Base-by-base conservation (phyloP, 2,329 filamentous ascomycete species). In the Epichloe gansuensis region DNA sequence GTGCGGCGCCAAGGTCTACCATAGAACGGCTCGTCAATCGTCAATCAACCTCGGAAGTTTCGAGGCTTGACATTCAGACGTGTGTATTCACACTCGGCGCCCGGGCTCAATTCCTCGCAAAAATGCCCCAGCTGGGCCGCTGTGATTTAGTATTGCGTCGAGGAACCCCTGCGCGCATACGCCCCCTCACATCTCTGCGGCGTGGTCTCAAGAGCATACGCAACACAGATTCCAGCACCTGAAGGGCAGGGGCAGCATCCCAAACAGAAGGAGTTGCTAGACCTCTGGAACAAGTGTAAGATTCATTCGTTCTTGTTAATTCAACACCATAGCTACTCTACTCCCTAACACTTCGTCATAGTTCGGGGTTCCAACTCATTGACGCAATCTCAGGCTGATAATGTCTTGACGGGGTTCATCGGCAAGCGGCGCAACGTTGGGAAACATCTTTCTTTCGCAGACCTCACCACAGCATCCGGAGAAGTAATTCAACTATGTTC, bases 371-470 rank as follows among this genome's bases (percentile, higher is more conserved):
- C 56, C 21, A 57, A 62, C 35, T 54, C 61, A 1, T 59, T 60
- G 2, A 38, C 59, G 8, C 58, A 61, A 3, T 41, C 52, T 2
- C 54, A 55, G 9, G 49, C 41, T 5, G 54, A 62, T 0, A 56
- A 58, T 2, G 51, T 55, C 50, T 60, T 57, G 12, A 58, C 66
- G 5, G 91, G 91, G 21, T 93, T 91, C 60, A 67, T 95, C 0
- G 81, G 82, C 28, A 81, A 80, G 55, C 76, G 82, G 34, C 77
- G 81, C 56, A 81, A 87, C 60, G 72, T 90, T 23, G 82, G 81
- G 31, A 82, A 82, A 51, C 81, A 78, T 41, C 71, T 94, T 21
- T 80, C 80, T 2, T 95, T 95, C 62, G 83, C 83, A 47, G 76
- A 84, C 59, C 63, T 74, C 23, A 70, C 70, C 39, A 65, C 66